A percentile compares a stretch with the other conserved stretches of the same genome.
Conservation (phyloP, 2,329 filamentous ascomycete genomes). For the Botrytis pseudocinerea region DNA sequence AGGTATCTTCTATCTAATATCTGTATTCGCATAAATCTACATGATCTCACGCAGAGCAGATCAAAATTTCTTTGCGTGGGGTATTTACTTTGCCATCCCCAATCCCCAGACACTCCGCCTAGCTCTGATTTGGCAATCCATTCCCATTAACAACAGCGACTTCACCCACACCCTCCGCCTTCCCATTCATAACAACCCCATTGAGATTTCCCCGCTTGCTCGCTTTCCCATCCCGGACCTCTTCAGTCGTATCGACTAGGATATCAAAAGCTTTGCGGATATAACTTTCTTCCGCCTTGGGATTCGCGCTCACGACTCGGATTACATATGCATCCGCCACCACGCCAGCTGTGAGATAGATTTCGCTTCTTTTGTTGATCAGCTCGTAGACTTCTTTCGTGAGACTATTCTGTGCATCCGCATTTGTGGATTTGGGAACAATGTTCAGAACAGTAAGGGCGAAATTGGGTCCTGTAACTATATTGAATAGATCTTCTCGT, state of each 20-base stretch:
- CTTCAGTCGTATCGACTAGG: slow-evolving; percentile 52
- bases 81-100: not conserved
- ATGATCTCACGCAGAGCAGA: not conserved
- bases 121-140: slow-evolving; percentile 13
- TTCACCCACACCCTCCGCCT: slow-evolving; percentile 26
- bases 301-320: slow-evolving; percentile 73
- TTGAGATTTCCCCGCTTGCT: not conserved
- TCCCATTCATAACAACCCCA: slow-evolving; percentile 25
- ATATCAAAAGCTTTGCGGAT: slow-evolving; percentile 73
- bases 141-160: slow-evolving; percentile 29
- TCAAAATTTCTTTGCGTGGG: not conserved
- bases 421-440: slow-evolving; percentile 44
- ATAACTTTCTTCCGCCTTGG: slow-evolving; percentile 69
- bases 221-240: slow-evolving; percentile 33
- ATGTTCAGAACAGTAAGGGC: slow-evolving; percentile 76
- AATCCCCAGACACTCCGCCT: not conserved
- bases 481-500: slow-evolving; percentile 69
- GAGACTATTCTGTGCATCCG: slow-evolving; percentile 61
- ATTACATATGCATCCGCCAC: slow-evolving; percentile 76
- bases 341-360: slow-evolving; percentile 79
- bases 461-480: slow-evolving; percentile 74
- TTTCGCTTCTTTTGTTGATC: slow-evolving; percentile 72
- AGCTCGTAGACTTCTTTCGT: slow-evolving; percentile 75
- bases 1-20: not conserved
- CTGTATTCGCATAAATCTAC: not conserved